These are phyloP conservation scores for Musa balbisiana DNA, from an alignment of 202 grass and related monocot species.

Conservation along the genomic window DNA sequence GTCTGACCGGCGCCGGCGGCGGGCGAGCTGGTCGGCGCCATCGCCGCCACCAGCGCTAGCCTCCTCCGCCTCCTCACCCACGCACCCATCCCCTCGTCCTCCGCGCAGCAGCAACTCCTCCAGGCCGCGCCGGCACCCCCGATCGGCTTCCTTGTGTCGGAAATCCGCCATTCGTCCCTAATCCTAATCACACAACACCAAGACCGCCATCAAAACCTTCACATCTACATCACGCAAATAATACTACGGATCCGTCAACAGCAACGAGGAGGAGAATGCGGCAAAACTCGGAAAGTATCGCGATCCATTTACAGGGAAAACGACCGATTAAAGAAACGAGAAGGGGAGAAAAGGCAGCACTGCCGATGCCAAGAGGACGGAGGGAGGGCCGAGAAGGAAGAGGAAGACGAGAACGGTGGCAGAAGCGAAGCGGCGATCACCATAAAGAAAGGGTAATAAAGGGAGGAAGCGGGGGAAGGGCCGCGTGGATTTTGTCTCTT, in stretches of 20 bases:
- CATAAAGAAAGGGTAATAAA: too few species aligned
- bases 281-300: background rate
- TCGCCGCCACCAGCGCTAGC: constrained; percentile 2
- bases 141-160: constrained; percentile 17
- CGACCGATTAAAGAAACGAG: background rate
- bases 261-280: background rate
- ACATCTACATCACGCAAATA: background rate
- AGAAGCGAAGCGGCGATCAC: background rate
- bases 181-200: background rate
- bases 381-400: background rate
- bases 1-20: constrained; percentile 22
- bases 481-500: constrained; percentile 10
- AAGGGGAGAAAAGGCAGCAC: background rate
- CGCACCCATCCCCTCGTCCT: constrained; percentile 19
- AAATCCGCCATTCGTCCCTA: constrained; percentile 16
- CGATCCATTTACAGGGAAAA: background rate
- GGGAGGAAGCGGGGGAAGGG: background rate
- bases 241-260: background rate
- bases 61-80: constrained; percentile 21
- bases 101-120: constrained; percentile 15
- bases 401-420: background rate
- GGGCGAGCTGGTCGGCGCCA: constrained; percentile 5
- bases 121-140: constrained; percentile 19
- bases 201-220: background rate
- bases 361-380: too few species aligned